These are phyloP conservation scores for Sugiyamaella neomexicana DNA, from an alignment of 1,139 yeast species.

Conservation along the genomic window DNA sequence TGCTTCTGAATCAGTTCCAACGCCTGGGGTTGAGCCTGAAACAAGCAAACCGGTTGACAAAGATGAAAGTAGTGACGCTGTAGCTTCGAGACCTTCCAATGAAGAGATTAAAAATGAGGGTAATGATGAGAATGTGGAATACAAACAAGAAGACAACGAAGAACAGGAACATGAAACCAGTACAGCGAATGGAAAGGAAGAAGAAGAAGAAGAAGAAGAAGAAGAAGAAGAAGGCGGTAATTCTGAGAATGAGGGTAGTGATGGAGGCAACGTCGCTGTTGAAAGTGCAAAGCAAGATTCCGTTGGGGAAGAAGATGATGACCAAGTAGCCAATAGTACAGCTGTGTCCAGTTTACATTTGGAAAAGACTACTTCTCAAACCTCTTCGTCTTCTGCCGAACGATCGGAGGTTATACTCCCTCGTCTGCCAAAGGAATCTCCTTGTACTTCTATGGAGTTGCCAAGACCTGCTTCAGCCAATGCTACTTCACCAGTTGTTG, in stretches of 20 bases:
- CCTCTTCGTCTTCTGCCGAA: constrained; percentile 15
- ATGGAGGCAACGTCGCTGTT: background rate
- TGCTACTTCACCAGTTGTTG: background rate
- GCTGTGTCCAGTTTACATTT: constrained; percentile 1
- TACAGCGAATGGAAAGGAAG: no score
- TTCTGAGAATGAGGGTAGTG: no score
- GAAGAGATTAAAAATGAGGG: background rate
- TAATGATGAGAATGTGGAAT: background rate
- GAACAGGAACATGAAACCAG: no score
- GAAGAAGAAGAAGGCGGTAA: no score
- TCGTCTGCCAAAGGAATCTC: constrained; percentile 29
- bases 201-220: no score
- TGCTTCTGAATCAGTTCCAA: background rate
- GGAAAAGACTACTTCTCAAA: constrained; percentile 2
- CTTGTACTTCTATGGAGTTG: constrained; percentile 19
- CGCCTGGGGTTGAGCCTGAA: no score
- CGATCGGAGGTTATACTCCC: constrained; percentile 31
- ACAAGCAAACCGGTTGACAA: background rate
- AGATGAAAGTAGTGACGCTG: background rate
- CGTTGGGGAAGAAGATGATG: constrained; percentile 2
- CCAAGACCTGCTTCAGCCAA: background rate
- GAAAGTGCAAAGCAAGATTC: background rate
- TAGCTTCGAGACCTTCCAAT: no score
- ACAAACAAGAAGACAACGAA: no score
- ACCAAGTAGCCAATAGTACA: constrained; percentile 3